A percentile compares a stretch with the other conserved stretches of the same genome.
phyloP scores from a whole-genome alignment of 805 yeast species.

The Diddensiella caesifluorescens region DNA sequence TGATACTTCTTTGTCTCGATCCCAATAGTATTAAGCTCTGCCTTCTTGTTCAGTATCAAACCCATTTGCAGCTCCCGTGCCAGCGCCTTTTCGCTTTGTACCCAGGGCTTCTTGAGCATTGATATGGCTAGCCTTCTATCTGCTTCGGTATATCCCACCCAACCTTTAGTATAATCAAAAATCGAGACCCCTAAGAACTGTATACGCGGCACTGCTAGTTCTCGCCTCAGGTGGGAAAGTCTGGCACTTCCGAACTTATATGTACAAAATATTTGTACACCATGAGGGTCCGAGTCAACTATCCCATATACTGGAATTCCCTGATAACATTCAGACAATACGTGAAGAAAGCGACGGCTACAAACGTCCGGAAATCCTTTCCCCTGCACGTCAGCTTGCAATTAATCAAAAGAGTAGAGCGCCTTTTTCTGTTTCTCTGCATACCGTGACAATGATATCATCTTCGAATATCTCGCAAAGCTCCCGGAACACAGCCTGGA shows the following conservation, averaged over 20 bases:
- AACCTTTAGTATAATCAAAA: conserved; percentile 35
- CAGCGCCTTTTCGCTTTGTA: conserved; percentile 16
- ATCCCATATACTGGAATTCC: conserved; percentile 40
- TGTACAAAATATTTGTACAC: conserved; percentile 45
- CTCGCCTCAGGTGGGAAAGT: conserved; percentile 7
- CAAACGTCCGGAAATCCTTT: conserved; percentile 62
- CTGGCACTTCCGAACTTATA: conserved; percentile 29
- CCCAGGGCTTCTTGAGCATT: conserved; percentile 29
- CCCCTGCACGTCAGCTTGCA: conserved; percentile 32
- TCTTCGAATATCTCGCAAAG: conserved; percentile 24
- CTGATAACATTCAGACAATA: conserved; percentile 29
- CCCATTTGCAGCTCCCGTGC: conserved; percentile 49
- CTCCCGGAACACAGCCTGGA: conserved; percentile 35
- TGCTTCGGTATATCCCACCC: conserved; percentile 24
- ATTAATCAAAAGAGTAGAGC: background rate
- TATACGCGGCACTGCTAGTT: conserved; percentile 13
- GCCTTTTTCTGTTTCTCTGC: too few relatives aligned
- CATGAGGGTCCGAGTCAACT: conserved; percentile 64
- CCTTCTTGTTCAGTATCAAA: conserved; percentile 44
- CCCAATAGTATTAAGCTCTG: conserved; percentile 50
- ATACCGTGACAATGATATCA: conserved; percentile 39
- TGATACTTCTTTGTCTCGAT: conserved; percentile 9
- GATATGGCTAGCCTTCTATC: conserved; percentile 33
- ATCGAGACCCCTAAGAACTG: conserved; percentile 40
- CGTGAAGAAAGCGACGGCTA: conserved; percentile 41